Evolutionary conservation across 2,329 filamentous ascomycete species (phyloP).

Genomic region (Hypoxylon sp.): DNA sequence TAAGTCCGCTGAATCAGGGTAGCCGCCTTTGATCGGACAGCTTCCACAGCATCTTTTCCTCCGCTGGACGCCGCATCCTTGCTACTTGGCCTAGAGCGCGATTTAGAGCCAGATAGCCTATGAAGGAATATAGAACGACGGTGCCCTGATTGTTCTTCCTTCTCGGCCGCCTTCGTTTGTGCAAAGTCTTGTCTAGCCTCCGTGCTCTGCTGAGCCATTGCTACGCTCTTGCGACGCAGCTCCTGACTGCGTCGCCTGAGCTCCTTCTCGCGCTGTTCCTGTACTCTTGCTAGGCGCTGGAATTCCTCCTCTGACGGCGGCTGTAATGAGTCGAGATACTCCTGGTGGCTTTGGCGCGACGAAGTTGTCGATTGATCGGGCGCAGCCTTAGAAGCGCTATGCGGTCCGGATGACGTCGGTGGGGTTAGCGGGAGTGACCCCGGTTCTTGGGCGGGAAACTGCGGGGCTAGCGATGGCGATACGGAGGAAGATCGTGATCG

Average conservation of each 20-base stretch:
- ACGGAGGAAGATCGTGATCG: constrained; percentile 29
- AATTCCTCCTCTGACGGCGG: constrained; percentile 64
- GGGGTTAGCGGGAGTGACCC: constrained; percentile 46
- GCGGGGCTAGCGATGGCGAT: constrained; percentile 31
- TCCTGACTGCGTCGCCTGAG: constrained; percentile 60
- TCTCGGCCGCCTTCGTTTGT: constrained; percentile 49
- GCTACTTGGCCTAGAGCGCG: constrained; percentile 27
- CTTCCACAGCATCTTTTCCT: constrained; percentile 43
- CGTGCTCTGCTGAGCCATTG: constrained; percentile 45
- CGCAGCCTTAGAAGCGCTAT: constrained; percentile 43
- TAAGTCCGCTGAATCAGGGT: constrained; percentile 79
- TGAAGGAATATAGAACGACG: constrained; percentile 31
- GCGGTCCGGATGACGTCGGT: constrained; percentile 42
- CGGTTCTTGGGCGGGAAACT: constrained; percentile 28
- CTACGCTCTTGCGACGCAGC: constrained; percentile 47
- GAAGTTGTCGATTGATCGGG: constrained; percentile 41
- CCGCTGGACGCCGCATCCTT: constrained; percentile 25
- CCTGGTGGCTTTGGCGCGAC: constrained; percentile 54
- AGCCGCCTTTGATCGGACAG: constrained; percentile 62
- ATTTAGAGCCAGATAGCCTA: constrained; percentile 29
- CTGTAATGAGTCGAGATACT: constrained; percentile 67
- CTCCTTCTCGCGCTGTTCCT: constrained; percentile 63
- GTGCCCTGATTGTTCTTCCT: constrained; percentile 30
- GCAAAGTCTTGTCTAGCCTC: constrained; percentile 55
- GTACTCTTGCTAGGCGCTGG: constrained; percentile 64